Conservation (phyloP, 129 eudicot genomes). For the Lactuca sativa region DNA sequence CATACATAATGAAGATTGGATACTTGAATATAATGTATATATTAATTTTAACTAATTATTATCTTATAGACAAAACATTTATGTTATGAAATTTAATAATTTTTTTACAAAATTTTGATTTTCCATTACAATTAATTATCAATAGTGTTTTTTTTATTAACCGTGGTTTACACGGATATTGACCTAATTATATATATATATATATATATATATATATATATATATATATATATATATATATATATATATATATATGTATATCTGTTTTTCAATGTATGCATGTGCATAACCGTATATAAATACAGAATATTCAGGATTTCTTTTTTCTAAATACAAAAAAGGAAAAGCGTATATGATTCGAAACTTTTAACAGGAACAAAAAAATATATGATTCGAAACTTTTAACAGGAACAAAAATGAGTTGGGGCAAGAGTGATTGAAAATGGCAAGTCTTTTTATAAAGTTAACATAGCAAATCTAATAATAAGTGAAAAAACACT, state of each 20-base stretch:
- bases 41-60: too few relatives aligned
- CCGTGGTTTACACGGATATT: neutral
- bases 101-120: too few relatives aligned
- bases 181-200: neutral
- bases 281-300: neutral
- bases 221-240: too few relatives aligned
- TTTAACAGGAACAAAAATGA: conserved; percentile 27
- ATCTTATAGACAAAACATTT: too few relatives aligned
- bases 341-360: conserved; percentile 22
- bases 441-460: conserved; percentile 32
- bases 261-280: neutral
- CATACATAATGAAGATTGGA: too few relatives aligned
- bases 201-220: too few relatives aligned
- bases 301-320: neutral
- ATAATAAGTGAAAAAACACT: conserved; percentile 24
- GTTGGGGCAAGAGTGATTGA: conserved; percentile 32
- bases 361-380: conserved; percentile 24
- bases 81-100: too few relatives aligned
- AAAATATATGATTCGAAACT: conserved; percentile 30
- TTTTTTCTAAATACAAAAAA: neutral
- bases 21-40: too few relatives aligned
- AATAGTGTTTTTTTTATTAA: too few relatives aligned
- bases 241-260: too few relatives aligned
- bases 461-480: conserved; percentile 27
- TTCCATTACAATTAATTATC: too few relatives aligned